Conservation (phyloP, 148 eudicot genomes). For the Talinum fruticosum region DNA sequence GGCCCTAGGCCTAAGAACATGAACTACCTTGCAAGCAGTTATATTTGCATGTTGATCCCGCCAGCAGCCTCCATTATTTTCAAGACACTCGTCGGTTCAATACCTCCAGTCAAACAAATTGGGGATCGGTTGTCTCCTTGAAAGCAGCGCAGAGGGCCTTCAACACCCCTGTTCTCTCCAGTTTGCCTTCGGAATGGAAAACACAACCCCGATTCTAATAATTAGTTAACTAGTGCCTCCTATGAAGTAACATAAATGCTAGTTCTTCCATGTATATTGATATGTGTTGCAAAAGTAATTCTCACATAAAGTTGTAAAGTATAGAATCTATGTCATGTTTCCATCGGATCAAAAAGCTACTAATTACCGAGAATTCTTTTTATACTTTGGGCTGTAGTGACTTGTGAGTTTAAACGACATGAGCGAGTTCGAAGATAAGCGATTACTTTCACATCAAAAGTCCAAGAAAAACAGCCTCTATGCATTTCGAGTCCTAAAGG, state of each 20-base stretch:
- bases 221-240: not conserved
- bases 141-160: conserved; percentile 92
- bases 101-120: conserved; percentile 70
- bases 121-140: conserved; percentile 84
- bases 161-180: conserved; percentile 81
- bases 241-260: not conserved
- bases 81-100: conserved; percentile 90
- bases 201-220: not conserved
- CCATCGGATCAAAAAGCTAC: not conserved
- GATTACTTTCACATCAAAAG: too few relatives aligned
- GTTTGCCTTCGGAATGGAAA: conserved; percentile 51
- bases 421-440: too few relatives aligned
- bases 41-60: conserved; percentile 44
- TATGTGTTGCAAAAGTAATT: not conserved
- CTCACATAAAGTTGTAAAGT: not conserved
- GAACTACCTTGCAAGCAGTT: conserved; percentile 76
- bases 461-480: too few relatives aligned
- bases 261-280: not conserved
- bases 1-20: too few relatives aligned
- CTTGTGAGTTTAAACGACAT: too few relatives aligned
- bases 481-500: too few relatives aligned
- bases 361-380: too few relatives aligned
- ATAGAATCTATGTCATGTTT: not conserved
- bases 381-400: too few relatives aligned
- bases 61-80: conserved; percentile 96